Evolutionary conservation across 495 filamentous ascomycete genomes (phyloP).

Genomic region (Niebla homalea): DNA sequence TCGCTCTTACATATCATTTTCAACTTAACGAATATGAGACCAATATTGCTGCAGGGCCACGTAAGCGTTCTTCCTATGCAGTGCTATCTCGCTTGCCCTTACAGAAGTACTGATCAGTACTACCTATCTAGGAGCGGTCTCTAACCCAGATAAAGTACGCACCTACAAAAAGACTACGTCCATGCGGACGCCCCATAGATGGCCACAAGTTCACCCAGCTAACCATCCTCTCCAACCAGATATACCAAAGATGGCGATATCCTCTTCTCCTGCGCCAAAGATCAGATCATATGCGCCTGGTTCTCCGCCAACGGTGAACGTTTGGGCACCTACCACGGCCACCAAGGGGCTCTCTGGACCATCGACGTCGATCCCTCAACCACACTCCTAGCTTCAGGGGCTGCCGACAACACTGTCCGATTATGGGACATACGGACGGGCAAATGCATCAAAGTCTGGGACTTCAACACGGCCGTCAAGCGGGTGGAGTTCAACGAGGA

Average conservation of each 20-base stretch:
- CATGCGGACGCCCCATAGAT: neutral
- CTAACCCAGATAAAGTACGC: constrained; percentile 90
- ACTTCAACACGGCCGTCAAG: constrained; percentile 92
- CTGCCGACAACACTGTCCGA: constrained; percentile 94
- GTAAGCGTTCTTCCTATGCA: constrained; percentile 30
- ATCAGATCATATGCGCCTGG: constrained; percentile 93
- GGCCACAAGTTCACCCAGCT: constrained; percentile 7
- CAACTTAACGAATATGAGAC: constrained; percentile 56
- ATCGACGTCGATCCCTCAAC: constrained; percentile 94
- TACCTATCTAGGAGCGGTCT: constrained; percentile 58
- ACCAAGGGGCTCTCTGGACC: constrained; percentile 96
- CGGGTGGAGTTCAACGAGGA: constrained; percentile 92
- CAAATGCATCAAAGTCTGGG: constrained; percentile 87
- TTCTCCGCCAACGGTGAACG: constrained; percentile 89
- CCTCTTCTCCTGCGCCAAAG: constrained; percentile 93
- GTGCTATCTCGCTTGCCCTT: neutral
- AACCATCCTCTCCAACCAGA: constrained; percentile 25
- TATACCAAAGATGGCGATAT: constrained; percentile 96
- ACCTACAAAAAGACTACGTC: neutral
- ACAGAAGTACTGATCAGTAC: neutral
- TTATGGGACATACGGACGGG: constrained; percentile 95
- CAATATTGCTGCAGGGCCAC: constrained; percentile 90
- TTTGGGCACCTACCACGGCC: constrained; percentile 88
- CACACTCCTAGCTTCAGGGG: constrained; percentile 83
- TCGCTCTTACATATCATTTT: too few relatives aligned